Evolutionary conservation across 2,329 filamentous ascomycete species (phyloP).

Genomic region (Colletotrichum sp.): DNA sequence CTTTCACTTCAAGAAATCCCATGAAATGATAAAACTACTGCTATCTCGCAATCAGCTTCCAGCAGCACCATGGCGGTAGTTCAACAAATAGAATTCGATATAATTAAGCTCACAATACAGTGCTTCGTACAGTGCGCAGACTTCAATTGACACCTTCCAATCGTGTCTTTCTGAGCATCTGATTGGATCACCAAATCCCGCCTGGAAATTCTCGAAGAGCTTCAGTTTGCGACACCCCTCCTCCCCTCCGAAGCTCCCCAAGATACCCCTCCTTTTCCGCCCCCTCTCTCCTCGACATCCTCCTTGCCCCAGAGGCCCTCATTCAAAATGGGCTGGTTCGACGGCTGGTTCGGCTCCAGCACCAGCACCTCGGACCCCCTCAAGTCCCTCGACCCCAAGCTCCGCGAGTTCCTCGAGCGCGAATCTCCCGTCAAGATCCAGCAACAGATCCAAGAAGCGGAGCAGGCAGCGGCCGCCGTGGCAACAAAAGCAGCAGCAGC

Average conservation of each 20-base stretch:
- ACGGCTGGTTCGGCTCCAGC: constrained; percentile 54
- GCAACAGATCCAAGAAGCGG: constrained; percentile 17
- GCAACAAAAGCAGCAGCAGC: constrained; percentile 23
- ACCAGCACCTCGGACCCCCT: constrained; percentile 61
- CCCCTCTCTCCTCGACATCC: no score
- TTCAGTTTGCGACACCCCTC: constrained; percentile 3
- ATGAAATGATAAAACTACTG: not conserved
- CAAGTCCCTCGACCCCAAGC: constrained; percentile 78
- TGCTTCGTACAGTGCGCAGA: not conserved
- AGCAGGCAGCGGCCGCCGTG: constrained; percentile 10
- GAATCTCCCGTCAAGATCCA: constrained; percentile 78
- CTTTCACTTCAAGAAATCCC: not conserved
- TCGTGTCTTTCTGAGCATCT: constrained; percentile 11
- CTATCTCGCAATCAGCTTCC: not conserved
- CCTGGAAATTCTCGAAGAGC: constrained; percentile 18
- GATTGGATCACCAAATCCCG: constrained; percentile 4
- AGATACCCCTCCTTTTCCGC: not conserved
- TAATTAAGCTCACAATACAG: not conserved
- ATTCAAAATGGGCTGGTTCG: constrained; percentile 61
- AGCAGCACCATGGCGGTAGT: not conserved
- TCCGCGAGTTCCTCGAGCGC: constrained; percentile 83
- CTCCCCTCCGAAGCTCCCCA: not conserved
- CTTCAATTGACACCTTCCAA: not conserved
- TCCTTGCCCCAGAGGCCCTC: not conserved
- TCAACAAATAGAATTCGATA: not conserved